Percentiles rank a stretch among this genome's conserved stretches.
Evolutionary conservation across 805 yeast species (phyloP).

Genomic region (Hanseniaspora valbyensis): DNA sequence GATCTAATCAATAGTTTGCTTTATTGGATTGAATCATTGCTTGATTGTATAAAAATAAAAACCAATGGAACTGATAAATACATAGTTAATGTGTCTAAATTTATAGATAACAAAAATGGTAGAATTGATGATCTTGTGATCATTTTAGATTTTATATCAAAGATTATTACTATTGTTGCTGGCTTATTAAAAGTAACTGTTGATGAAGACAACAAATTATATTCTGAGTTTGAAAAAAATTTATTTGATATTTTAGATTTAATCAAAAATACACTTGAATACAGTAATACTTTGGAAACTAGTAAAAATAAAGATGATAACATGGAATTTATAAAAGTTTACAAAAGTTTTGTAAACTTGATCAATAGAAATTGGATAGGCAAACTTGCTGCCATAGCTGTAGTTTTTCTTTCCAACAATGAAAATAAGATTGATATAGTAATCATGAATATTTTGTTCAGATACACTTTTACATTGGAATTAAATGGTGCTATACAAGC

Average conservation of each 20-base stretch:
- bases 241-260: background rate
- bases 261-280: background rate
- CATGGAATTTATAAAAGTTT: background rate
- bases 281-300: background rate
- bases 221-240: background rate
- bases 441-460: background rate
- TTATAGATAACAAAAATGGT: background rate
- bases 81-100: background rate
- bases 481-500: slow-evolving; percentile 2
- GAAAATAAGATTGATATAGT: background rate
- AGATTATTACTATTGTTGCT: background rate
- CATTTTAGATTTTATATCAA: background rate
- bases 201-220: background rate
- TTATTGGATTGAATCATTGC: background rate
- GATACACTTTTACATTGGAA: background rate
- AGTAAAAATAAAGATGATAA: background rate
- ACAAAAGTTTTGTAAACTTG: background rate
- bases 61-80: background rate
- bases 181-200: background rate
- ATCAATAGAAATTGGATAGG: background rate
- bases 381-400: background rate
- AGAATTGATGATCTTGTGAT: background rate
- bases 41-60: background rate
- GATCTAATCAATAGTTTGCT: background rate
- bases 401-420: background rate